A percentile compares a stretch with the other conserved stretches of the same genome.
Evolutionary conservation across 2,329 filamentous ascomycete species (phyloP).

Genomic region (Aspergillus pseudotamarii): DNA sequence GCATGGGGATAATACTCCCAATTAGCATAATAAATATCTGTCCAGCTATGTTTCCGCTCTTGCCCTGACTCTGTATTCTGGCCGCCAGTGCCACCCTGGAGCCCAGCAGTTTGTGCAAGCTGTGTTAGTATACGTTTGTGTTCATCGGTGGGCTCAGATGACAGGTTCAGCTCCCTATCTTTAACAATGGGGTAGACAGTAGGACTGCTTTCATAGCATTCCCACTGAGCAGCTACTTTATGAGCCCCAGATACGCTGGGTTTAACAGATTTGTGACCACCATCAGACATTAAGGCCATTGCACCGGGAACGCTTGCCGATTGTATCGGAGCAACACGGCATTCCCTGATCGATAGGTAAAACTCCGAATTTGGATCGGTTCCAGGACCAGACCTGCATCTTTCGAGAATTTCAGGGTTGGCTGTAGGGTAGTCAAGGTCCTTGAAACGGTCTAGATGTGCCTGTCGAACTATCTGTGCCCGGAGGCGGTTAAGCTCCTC

Average conservation of each 20-base stretch:
- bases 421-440: conserved; percentile 13
- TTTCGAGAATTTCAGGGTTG: conserved; percentile 24
- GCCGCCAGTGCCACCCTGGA: neutral
- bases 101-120: neutral
- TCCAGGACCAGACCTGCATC: conserved; percentile 32
- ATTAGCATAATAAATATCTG: conserved; percentile 17
- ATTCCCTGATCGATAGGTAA: conserved; percentile 19
- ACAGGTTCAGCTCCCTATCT: conserved; percentile 16
- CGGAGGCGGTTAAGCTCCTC: conserved; percentile 26
- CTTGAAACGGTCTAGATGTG: conserved; percentile 15
- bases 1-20: conserved; percentile 30
- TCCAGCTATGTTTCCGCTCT: conserved; percentile 13
- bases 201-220: conserved; percentile 17
- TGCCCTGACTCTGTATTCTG: neutral
- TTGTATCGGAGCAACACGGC: conserved; percentile 6
- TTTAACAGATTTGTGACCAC: neutral
- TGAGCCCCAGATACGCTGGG: neutral
- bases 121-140: conserved; percentile 10
- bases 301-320: neutral
- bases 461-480: conserved; percentile 20
- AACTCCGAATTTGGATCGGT: conserved; percentile 25
- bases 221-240: conserved; percentile 11
- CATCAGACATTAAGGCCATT: neutral
- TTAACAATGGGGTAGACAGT: conserved; percentile 20
- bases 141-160: conserved; percentile 13